Evolutionary conservation across 352 stramenopile species (phyloP).

Genomic region (Globisporangium spinosum): DNA sequence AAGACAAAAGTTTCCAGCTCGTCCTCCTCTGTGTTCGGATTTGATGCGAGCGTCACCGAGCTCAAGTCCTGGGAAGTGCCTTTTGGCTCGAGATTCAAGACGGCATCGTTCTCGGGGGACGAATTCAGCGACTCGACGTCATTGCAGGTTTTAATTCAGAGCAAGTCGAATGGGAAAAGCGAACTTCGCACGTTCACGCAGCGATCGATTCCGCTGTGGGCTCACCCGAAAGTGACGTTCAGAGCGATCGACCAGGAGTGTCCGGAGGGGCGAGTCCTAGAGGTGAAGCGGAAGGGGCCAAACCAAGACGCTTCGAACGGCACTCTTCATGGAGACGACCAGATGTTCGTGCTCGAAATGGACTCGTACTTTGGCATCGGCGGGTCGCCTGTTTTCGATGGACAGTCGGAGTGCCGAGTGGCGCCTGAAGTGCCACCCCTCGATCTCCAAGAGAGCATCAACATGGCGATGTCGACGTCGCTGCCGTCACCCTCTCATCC

Average conservation of each 20-base stretch:
- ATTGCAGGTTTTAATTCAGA: conserved; percentile 9
- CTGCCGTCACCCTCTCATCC: conserved; percentile 34
- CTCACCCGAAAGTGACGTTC: conserved; percentile 73
- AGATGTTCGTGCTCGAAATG: conserved; percentile 85
- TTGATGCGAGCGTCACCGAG: conserved; percentile 57
- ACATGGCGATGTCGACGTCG: conserved; percentile 73
- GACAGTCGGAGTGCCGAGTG: conserved; percentile 29
- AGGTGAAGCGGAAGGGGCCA: conserved; percentile 73
- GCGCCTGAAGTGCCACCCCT: conserved; percentile 49
- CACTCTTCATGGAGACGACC: conserved; percentile 47
- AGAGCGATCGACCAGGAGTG: conserved; percentile 47
- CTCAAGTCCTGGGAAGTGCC: conserved; percentile 63
- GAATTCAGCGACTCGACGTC: conserved; percentile 10
- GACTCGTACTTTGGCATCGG: conserved; percentile 86
- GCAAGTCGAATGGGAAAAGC: conserved; percentile 36
- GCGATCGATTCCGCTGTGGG: conserved; percentile 64
- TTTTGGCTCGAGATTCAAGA: conserved; percentile 27
- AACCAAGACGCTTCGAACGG: conserved; percentile 36
- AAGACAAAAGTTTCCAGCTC: conserved; percentile 20
- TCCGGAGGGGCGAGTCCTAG: conserved; percentile 49
- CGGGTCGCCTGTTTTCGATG: conserved; percentile 70
- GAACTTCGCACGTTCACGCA: conserved; percentile 69
- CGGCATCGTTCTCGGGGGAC: conserved; percentile 19
- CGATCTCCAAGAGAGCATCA: conserved; percentile 66
- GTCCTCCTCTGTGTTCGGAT: conserved; percentile 58